These are phyloP conservation scores for Fusarium albosuccineum DNA, from an alignment of 2,329 filamentous ascomycete species.

Conservation along the genomic window DNA sequence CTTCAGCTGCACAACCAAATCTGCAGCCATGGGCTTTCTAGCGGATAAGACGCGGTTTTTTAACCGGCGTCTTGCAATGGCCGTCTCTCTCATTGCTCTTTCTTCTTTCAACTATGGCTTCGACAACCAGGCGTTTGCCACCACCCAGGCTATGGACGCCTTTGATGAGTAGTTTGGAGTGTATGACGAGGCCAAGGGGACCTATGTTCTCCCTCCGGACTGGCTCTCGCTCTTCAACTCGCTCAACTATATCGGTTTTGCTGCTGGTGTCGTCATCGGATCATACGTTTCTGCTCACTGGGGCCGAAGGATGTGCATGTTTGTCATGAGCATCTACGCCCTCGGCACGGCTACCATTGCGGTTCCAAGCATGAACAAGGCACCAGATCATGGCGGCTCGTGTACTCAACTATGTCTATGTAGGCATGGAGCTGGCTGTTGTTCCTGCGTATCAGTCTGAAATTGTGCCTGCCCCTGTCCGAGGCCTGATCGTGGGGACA, in stretches of 20 bases:
- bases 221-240: constrained; percentile 53
- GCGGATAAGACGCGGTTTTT: constrained; percentile 4
- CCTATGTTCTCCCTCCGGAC: constrained; percentile 45
- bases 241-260: constrained; percentile 50
- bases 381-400: constrained; percentile 28
- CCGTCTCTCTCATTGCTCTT: constrained; percentile 47
- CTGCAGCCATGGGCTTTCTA: too few relatives aligned
- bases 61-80: constrained; percentile 28
- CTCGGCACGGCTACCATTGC: constrained; percentile 32
- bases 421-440: too few relatives aligned
- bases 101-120: constrained; percentile 55
- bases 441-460: too few relatives aligned
- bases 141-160: constrained; percentile 50
- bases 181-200: constrained; percentile 37
- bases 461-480: too few relatives aligned
- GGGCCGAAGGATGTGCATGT: constrained; percentile 44
- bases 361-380: constrained; percentile 11
- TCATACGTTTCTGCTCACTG: constrained; percentile 14
- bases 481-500: too few relatives aligned
- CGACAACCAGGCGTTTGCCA: constrained; percentile 52
- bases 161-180: constrained; percentile 50
- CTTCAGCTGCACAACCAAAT: too few relatives aligned
- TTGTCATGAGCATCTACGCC: constrained; percentile 51
- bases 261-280: constrained; percentile 21
- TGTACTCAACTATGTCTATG: constrained; percentile 31